phyloP scores from a whole-genome alignment of 2,329 filamentous ascomycete genomes.

The Pseudocercospora cruenta region DNA sequence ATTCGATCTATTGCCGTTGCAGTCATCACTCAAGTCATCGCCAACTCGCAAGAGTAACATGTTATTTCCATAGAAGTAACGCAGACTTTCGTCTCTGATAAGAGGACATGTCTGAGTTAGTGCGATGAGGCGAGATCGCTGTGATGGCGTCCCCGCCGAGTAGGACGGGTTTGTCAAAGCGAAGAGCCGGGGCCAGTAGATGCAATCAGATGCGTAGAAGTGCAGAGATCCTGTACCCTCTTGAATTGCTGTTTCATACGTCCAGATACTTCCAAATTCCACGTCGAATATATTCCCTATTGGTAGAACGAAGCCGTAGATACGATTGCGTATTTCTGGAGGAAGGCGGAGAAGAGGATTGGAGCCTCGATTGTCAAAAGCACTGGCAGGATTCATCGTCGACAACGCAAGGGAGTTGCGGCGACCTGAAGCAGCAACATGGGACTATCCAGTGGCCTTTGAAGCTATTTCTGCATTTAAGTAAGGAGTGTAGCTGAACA shows the following conservation, averaged over 20 bases:
- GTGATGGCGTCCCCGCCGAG: neutral
- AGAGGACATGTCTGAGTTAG: neutral
- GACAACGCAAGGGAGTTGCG: too few species aligned
- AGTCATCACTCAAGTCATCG: neutral
- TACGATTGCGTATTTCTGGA: neutral
- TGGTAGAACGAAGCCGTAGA: neutral
- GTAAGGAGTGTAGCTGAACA: neutral
- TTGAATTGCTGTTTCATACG: neutral
- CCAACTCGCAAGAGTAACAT: neutral
- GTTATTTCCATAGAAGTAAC: neutral
- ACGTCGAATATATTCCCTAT: neutral
- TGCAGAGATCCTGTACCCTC: neutral
- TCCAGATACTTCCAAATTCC: neutral
- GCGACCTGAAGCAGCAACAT: too few species aligned
- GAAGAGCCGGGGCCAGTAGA: neutral
- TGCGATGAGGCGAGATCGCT: neutral
- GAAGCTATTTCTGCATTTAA: too few species aligned
- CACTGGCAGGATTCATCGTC: neutral
- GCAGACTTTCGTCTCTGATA: neutral
- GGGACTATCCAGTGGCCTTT: too few species aligned
- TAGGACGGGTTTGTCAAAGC: neutral
- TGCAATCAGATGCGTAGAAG: neutral
- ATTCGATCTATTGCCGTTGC: neutral
- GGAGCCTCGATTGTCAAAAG: neutral
- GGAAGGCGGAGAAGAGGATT: neutral